These are phyloP conservation scores for Cenococcum geophilum DNA, from an alignment of 495 filamentous ascomycete species.

Conservation along the genomic window DNA sequence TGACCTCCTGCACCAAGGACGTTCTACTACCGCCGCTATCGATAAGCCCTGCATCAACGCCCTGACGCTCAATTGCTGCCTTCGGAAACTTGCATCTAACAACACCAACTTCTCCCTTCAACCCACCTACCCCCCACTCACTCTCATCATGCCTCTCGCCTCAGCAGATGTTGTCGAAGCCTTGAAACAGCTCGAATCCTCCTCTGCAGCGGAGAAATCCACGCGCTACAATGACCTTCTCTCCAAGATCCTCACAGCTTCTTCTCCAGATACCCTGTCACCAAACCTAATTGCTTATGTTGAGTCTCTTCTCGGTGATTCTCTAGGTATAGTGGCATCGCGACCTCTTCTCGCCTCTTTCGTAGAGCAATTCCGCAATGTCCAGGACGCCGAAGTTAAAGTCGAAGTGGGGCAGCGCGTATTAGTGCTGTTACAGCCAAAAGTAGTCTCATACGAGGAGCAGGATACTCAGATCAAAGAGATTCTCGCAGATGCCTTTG, in stretches of 20 bases:
- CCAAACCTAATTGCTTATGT: constrained; percentile 63
- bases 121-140: background rate
- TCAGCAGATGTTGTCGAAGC: constrained; percentile 52
- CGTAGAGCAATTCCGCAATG: constrained; percentile 51
- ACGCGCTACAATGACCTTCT: constrained; percentile 63
- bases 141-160: constrained; percentile 43
- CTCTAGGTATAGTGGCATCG: constrained; percentile 67
- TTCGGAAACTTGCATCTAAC: background rate
- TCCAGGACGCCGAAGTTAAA: constrained; percentile 52
- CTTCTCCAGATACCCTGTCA: constrained; percentile 50
- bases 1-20: no score
- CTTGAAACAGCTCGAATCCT: constrained; percentile 51
- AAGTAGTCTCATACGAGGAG: constrained; percentile 76
- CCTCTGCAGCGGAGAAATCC: constrained; percentile 48
- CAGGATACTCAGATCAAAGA: constrained; percentile 71
- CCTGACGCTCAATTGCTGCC: background rate
- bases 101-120: background rate
- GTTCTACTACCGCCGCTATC: background rate
- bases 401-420: constrained; percentile 66
- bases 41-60: background rate
- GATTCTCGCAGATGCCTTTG: constrained; percentile 75
- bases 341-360: constrained; percentile 65
- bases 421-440: constrained; percentile 56
- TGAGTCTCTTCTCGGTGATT: constrained; percentile 59
- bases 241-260: constrained; percentile 51